Base-by-base conservation (phyloP, 805 yeast species). In the Kluyveromyces aestuarii region DNA sequence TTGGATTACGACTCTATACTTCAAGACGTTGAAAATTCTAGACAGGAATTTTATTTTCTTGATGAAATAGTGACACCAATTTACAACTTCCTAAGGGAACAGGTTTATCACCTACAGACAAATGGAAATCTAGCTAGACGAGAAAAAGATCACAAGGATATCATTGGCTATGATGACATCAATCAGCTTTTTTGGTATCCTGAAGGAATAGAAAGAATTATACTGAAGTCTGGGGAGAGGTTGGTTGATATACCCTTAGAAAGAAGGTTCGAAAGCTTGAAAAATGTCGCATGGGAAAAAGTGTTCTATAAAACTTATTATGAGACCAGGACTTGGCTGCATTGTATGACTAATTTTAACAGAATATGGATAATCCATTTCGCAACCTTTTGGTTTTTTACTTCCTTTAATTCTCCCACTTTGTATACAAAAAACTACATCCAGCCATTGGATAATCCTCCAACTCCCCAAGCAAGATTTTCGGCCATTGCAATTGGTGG, bases 121-220 rank as follows among this genome's bases (percentile, higher is more conserved):
- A 61, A 62, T 48, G 87, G 83, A 3, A 69, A 68, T 47, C 79
- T 75, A 68, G 72, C 74, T 37, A 78, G 81, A 65, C 78, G 81
- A 52, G 89, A 81, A 58, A 75, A 75, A 56, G 93, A 87, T 67
- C 93, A 88, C 60, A 72, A 79, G 14, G 68, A 76, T 27, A 77
- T 79, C 5, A 81, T 88, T 50, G 96, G 96, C 0, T 88, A 88
- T 63, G 96, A 88, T 68, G 96, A 88, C 63, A 81, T 88, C 63
- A 88, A 88, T 61, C 96, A 88, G 59, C 69, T 84, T 37, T 88
- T 88, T 60, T 88, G 96, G 96, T 81, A 84, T 56, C 73, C 80
- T 2, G 75, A 79, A 52, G 88, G 93, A 0, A 69, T 88, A 46
- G 79, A 79, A 52, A 73, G 74, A 45, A 72, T 88, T 17, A 66